Base-by-base conservation (phyloP, 129 eudicot genomes). In the Flaveria trinervia region DNA sequence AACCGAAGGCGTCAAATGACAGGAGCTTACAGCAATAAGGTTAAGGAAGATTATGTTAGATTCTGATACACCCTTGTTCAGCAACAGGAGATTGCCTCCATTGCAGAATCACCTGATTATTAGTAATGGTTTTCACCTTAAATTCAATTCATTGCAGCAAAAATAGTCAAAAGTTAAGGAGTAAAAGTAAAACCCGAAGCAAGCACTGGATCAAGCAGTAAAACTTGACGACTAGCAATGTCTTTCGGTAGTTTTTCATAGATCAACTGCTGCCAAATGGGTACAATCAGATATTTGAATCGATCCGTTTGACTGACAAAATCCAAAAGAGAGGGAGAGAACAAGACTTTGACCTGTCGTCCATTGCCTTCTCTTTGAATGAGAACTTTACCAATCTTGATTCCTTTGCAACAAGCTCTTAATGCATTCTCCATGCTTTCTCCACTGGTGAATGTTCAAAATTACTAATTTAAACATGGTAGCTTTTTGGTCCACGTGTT, bases 351-450 rank as follows among this genome's bases (percentile, higher is more conserved):
- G 48, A 89, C 96, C 92, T 92, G 86, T 0, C 88, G 86, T 44
- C 88, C 98, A 49, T 80, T 78, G 54, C 90, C 95, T 64, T 89
- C 91, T 15, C 89, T 80, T 49, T 85, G 96, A 73, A 90, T 93
- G 30, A 93, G 96, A 80, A 93, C 78, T 89, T 93, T 93, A 67
- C 98, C 98, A 0, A 93, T 90, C 76, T 90, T 93, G 73, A 93
- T 93, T 20, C 98, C 97, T 76, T 93, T 93, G 51, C 98, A 93
- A 70, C 98, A 93, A 16, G 98, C 97, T 88, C 98, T 80, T 62
- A 93, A 54, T 39, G 98, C 98, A 76, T 93, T 93, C 84, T 93
- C 98, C 98, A 93, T 93, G 88, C 98, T 93, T 82, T 93, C 98
- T 49, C 98, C 98, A 81, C 98, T 93, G 62, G 23, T 44, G 8